These are phyloP conservation scores for Sphaerobolus stellatus DNA, from an alignment of 1,284 basidiomycete species.

Conservation along the genomic window DNA sequence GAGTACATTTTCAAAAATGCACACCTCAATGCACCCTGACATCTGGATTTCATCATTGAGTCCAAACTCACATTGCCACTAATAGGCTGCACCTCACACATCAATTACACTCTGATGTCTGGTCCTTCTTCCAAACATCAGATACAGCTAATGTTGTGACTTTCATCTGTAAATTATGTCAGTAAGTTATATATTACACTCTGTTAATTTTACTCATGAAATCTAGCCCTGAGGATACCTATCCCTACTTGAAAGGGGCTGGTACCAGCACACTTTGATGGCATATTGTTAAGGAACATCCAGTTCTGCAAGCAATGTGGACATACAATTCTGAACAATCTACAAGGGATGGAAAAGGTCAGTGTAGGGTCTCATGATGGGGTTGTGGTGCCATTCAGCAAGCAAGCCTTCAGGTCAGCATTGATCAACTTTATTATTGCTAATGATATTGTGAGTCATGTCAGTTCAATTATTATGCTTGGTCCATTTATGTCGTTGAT, in stretches of 20 bases:
- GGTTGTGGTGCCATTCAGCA: background rate
- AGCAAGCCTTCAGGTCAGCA: background rate
- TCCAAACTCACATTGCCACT: no score
- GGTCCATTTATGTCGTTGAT: background rate
- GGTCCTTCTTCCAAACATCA: background rate
- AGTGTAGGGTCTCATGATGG: background rate
- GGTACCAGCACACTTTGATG: background rate
- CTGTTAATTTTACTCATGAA: background rate
- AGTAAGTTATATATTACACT: background rate
- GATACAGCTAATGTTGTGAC: background rate
- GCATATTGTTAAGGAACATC: background rate
- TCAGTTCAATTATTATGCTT: background rate
- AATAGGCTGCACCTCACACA: no score
- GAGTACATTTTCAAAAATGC: background rate
- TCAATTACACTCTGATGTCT: background rate
- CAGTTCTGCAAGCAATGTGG: background rate
- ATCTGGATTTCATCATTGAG: background rate
- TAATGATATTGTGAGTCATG: constrained; percentile 51
- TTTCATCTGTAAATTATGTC: background rate
- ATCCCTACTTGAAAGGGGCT: background rate
- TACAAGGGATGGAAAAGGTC: no score
- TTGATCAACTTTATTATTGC: background rate
- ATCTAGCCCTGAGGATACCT: background rate
- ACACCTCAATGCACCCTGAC: background rate
- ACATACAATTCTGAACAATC: background rate